A percentile compares a stretch with the other conserved stretches of the same genome.
phyloP scores from a whole-genome alignment of 129 eudicot genomes.

The Escallonia herrerae region DNA sequence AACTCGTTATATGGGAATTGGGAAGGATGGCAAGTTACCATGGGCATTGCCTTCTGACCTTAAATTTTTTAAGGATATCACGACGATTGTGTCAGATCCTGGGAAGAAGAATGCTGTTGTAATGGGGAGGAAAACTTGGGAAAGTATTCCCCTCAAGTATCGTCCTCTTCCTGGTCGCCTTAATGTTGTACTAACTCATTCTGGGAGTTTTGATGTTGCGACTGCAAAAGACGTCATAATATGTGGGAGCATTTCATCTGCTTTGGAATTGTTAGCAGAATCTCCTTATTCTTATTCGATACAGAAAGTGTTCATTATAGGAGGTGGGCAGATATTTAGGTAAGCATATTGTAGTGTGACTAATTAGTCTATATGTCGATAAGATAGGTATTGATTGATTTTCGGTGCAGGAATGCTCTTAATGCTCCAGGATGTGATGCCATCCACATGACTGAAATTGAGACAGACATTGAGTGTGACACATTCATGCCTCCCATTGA shows the following conservation, averaged over 20 bases:
- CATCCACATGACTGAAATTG: conserved; percentile 70
- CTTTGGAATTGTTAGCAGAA: conserved; percentile 49
- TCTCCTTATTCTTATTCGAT: conserved; percentile 45
- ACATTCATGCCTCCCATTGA: conserved; percentile 65
- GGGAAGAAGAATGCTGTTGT: conserved; percentile 57
- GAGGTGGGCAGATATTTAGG: conserved; percentile 77
- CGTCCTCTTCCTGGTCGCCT: conserved; percentile 79
- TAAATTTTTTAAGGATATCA: conserved; percentile 58
- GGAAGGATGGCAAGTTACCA: conserved; percentile 70
- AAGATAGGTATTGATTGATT: background rate
- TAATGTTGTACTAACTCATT: conserved; percentile 65
- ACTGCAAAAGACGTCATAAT: conserved; percentile 41
- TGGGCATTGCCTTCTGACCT: conserved; percentile 79
- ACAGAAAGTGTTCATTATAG: conserved; percentile 65
- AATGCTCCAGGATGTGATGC: conserved; percentile 63
- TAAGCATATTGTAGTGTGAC: conserved; percentile 11
- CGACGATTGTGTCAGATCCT: conserved; percentile 40
- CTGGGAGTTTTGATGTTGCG: conserved; percentile 31
- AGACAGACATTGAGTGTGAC: conserved; percentile 47
- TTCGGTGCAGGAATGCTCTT: conserved; percentile 57
- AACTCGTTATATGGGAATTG: conserved; percentile 65
- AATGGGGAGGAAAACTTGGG: conserved; percentile 90
- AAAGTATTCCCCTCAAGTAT: conserved; percentile 47
- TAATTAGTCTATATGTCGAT: background rate
- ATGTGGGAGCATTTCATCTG: conserved; percentile 49